Percentiles rank a stretch among this genome's conserved stretches.
phyloP scores from a whole-genome alignment of 164 flowering plant genomes.

The Aristolochia contorta region DNA sequence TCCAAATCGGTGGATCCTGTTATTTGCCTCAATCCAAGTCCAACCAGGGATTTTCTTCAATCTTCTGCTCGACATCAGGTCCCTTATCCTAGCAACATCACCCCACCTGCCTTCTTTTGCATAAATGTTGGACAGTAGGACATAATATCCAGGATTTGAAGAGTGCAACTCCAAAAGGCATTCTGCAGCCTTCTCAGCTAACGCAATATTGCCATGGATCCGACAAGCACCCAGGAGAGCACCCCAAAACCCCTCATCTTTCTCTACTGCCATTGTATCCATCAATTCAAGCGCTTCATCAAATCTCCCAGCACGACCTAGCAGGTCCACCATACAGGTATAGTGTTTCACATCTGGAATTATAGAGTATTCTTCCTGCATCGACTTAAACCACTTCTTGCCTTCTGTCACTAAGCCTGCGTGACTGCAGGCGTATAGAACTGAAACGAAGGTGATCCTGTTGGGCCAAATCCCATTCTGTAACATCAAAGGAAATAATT shows the following conservation, averaged over 20 bases:
- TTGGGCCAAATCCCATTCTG: slow-evolving; percentile 33
- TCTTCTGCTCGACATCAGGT: slow-evolving; percentile 27
- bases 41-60: slow-evolving; percentile 49
- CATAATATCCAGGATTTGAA: slow-evolving; percentile 42
- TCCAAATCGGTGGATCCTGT: slow-evolving; percentile 29
- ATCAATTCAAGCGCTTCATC: slow-evolving; percentile 40
- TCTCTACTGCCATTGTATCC: slow-evolving; percentile 23
- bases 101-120: slow-evolving; percentile 53
- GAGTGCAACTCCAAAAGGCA: slow-evolving; percentile 41
- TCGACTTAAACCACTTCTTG: slow-evolving; percentile 22
- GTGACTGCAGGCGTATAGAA: slow-evolving; percentile 51
- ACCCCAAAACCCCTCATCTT: slow-evolving; percentile 44
- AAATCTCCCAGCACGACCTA: slow-evolving; percentile 52
- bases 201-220: slow-evolving; percentile 26
- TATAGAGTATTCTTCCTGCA: slow-evolving; percentile 26
- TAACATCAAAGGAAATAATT: slow-evolving; percentile 38
- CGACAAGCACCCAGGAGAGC: slow-evolving; percentile 52
- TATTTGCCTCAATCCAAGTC: slow-evolving; percentile 46
- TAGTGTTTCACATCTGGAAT: slow-evolving; percentile 42
- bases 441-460: slow-evolving; percentile 32
- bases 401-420: slow-evolving; percentile 51
- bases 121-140: slow-evolving; percentile 50
- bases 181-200: slow-evolving; percentile 43
- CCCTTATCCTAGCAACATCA: slow-evolving; percentile 38
- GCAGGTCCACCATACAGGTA: slow-evolving; percentile 55